A percentile compares a stretch with the other conserved stretches of the same genome.
These are phyloP conservation scores for Onygena corvina DNA, from an alignment of 2,329 filamentous ascomycete genomes.

Conservation along the genomic window DNA sequence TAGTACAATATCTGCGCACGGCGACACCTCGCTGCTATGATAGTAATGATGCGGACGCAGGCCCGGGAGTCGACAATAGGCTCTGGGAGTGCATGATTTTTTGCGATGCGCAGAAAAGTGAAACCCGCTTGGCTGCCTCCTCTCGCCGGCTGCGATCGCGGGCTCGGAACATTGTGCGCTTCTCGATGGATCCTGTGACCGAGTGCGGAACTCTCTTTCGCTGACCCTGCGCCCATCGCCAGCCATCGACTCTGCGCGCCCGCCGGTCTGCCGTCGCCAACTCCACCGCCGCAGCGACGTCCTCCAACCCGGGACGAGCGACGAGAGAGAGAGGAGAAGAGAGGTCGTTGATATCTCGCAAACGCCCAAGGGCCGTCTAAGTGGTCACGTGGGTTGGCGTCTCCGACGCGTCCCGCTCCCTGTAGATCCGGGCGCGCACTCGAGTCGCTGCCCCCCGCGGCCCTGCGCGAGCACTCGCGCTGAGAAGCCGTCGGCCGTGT, in stretches of 20 bases:
- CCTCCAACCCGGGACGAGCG: no score
- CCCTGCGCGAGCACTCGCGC: no score
- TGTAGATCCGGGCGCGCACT: slow-evolving; percentile 1
- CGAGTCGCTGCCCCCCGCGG: neutral
- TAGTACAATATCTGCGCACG: no score
- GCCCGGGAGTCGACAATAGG: slow-evolving; percentile 5
- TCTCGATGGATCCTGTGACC: slow-evolving; percentile 14
- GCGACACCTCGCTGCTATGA: no score
- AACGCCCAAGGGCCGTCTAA: neutral
- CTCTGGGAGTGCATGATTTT: slow-evolving; percentile 5
- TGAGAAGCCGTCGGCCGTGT: neutral
- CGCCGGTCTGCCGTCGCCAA: no score
- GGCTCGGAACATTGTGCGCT: slow-evolving; percentile 14
- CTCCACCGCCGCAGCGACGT: no score
- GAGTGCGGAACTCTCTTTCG: no score
- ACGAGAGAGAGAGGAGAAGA: no score
- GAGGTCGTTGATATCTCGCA: no score
- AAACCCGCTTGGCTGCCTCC: slow-evolving; percentile 7
- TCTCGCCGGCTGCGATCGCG: slow-evolving; percentile 9
- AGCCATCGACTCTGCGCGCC: no score
- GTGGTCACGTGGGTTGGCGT: slow-evolving; percentile 26
- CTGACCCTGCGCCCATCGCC: no score
- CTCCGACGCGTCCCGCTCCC: slow-evolving; percentile 19
- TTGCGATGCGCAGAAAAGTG: slow-evolving; percentile 1
- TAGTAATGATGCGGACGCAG: no score